These are phyloP conservation scores for Polyporus arcularius DNA, from an alignment of 768 basidiomycete genomes.

Conservation along the genomic window DNA sequence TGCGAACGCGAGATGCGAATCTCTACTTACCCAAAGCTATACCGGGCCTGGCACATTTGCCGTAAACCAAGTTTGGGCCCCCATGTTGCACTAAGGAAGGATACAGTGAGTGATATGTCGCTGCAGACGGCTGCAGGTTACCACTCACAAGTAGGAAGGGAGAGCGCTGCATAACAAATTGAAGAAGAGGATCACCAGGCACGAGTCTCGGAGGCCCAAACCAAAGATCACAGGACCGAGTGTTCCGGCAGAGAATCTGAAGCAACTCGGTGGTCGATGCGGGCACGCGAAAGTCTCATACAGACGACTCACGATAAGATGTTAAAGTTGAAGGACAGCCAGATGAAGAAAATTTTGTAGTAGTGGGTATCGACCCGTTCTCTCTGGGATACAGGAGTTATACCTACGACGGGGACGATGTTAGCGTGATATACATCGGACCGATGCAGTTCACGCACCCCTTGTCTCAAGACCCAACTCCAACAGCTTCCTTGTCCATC, in stretches of 20 bases:
- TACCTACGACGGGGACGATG: conserved; percentile 23
- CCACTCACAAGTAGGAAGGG: conserved; percentile 45
- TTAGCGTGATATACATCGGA: neutral
- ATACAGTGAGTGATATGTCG: neutral
- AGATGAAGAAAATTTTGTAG: conserved; percentile 44
- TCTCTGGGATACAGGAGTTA: conserved; percentile 36
- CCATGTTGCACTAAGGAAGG: conserved; percentile 46
- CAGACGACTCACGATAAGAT: conserved; percentile 37
- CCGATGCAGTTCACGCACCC: conserved; percentile 22
- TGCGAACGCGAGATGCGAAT: conserved; percentile 32
- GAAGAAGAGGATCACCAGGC: conserved; percentile 47
- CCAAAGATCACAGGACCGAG: conserved; percentile 47
- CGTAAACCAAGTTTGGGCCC: conserved; percentile 80
- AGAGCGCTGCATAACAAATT: conserved; percentile 44
- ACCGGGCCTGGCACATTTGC: conserved; percentile 77
- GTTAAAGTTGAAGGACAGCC: conserved; percentile 42
- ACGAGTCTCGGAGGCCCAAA: conserved; percentile 46
- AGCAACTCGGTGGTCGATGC: neutral
- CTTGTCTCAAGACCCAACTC: conserved; percentile 35
- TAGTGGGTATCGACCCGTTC: conserved; percentile 41
- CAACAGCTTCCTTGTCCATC: conserved; percentile 25
- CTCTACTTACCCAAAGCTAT: conserved; percentile 52
- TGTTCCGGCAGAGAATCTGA: conserved; percentile 49
- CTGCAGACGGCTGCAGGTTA: neutral
- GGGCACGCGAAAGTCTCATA: neutral